Evolutionary conservation across 1,139 yeast species (phyloP), one percentile per base, ranked within the genome.

Genomic region (Yamadazyma sp.): DNA sequence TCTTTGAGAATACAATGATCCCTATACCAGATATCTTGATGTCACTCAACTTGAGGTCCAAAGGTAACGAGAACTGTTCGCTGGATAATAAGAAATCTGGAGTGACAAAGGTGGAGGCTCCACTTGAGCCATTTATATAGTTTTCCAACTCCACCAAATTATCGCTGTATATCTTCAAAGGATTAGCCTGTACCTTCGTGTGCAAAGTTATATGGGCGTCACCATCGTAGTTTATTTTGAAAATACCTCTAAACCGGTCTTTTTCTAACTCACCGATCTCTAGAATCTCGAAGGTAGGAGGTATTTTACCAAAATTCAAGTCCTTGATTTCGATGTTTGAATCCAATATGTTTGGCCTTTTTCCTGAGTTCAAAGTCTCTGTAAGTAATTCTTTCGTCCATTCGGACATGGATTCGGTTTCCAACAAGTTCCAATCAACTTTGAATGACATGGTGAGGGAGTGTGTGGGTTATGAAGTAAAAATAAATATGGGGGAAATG

Each of bases 171-270:
- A 86, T 87, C 47, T 83, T 83, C 41, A 87, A 67, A 2, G 94
- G 87, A 58, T 87, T 87, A 1, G 95, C 95, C 59, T 87, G 89
- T 9, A 88, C 89, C 43, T 84, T 81, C 1, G 96, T 88, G 40
- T 83, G 86, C 41, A 87, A 69, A 1, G 94, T 85, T 41, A 87
- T 77, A 41, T 81, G 81, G 22, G 91, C 89, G 56, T 87, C 89
- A 3, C 96, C 96, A 38, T 73, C 69, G 57, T 88, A 87, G 49
- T 79, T 81, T 47, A 87, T 77, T 55, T 87, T 87, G 68, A 87
- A 88, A 24, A 87, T 87, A 1, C 96, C 96, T 42, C 95, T 69
- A 55, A 87, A 88, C 46, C 88, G 64, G 59, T 87, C 95, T 25
- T 71, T 75, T 10, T 84, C 95, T 36, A 88, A 64, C 57, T 87